phyloP scores from a whole-genome alignment of 2,329 filamentous ascomycete species.

The Stemphylium vesicarium region DNA sequence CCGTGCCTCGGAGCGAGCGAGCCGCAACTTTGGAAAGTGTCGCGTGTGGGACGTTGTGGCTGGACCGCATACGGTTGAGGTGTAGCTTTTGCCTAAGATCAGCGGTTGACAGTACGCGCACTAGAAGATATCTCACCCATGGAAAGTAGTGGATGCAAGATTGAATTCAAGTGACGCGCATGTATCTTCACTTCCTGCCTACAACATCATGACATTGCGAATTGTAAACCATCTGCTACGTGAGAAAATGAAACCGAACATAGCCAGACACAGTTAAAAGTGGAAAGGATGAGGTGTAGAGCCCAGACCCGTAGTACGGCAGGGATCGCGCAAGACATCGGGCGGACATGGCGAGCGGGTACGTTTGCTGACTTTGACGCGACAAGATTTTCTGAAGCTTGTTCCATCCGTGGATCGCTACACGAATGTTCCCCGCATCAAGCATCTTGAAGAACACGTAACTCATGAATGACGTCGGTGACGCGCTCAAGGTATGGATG shows the following conservation, averaged over 20 bases:
- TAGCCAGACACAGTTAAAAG: neutral
- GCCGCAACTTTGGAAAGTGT: slow-evolving; percentile 10
- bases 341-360: neutral
- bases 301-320: neutral
- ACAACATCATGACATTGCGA: neutral
- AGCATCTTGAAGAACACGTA: neutral
- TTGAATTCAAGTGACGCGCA: too few species aligned
- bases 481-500: slow-evolving; percentile 34
- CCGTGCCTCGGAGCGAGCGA: slow-evolving; percentile 10
- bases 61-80: neutral
- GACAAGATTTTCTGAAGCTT: neutral
- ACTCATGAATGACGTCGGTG: neutral
- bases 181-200: too few species aligned
- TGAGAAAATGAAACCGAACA: neutral
- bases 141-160: too few species aligned
- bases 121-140: too few species aligned
- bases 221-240: neutral
- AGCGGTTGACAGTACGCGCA: too few species aligned
- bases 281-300: neutral
- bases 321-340: neutral
- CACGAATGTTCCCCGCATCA: neutral
- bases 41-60: slow-evolving; percentile 5
- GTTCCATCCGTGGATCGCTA: neutral
- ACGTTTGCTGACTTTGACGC: neutral
- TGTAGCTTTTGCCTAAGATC: too few species aligned